Percentiles rank a stretch among this genome's conserved stretches.
Evolutionary conservation across 768 basidiomycete genomes (phyloP).

Genomic region (Cyathus striatus): DNA sequence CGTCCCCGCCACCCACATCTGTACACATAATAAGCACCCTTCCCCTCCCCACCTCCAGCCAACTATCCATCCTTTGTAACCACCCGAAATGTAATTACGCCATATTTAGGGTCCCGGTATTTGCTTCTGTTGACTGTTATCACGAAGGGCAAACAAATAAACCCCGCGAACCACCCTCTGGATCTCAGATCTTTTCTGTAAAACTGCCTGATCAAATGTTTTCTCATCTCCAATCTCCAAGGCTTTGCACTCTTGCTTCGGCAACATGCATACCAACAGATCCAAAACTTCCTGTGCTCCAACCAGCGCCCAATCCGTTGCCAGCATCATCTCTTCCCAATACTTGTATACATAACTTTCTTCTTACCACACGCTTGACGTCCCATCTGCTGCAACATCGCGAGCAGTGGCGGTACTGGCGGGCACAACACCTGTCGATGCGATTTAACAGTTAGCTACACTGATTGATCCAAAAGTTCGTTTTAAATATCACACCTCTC

Average conservation of each 20-base stretch:
- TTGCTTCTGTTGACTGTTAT: constrained; percentile 11
- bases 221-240: constrained; percentile 8
- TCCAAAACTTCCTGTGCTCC: too few species aligned
- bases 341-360: too few species aligned
- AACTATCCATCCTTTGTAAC: too few species aligned
- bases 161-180: constrained; percentile 2
- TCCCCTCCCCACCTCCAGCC: too few species aligned
- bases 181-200: constrained; percentile 12
- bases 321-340: too few species aligned
- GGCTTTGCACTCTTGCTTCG: constrained; percentile 6
- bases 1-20: neutral
- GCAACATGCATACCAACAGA: too few species aligned
- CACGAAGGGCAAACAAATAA: constrained; percentile 4
- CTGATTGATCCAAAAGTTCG: too few species aligned
- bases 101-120: constrained; percentile 10
- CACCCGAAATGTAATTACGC: constrained; percentile 11
- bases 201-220: constrained; percentile 8
- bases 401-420: constrained; percentile 1
- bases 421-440: neutral
- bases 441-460: too few species aligned
- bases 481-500: neutral
- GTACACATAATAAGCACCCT: neutral
- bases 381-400: neutral
- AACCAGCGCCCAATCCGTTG: too few species aligned
- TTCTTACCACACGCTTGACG: too few species aligned